These are phyloP conservation scores for Erythrobasidium yunnanense DNA, from an alignment of 768 basidiomycete genomes.

Conservation along the genomic window DNA sequence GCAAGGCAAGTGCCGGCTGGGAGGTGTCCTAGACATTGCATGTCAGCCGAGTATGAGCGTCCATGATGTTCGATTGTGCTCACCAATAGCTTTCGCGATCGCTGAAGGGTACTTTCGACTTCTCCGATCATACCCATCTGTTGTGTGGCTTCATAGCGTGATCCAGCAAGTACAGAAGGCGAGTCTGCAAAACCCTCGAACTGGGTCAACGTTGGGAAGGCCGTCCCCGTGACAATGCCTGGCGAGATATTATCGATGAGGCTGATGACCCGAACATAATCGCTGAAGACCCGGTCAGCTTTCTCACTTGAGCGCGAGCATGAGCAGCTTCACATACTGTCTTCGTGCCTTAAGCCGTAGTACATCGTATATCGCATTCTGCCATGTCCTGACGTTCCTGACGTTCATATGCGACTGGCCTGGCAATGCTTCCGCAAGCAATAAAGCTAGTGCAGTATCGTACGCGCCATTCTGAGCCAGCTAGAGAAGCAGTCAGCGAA, in stretches of 20 bases:
- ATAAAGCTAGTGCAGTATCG: neutral
- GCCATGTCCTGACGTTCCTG: neutral
- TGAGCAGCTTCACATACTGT: no score
- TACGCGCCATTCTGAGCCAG: constrained; percentile 6
- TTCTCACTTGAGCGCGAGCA: neutral
- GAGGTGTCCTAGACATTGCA: neutral
- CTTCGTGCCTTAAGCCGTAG: neutral
- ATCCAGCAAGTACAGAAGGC: neutral
- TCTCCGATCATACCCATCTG: constrained; percentile 8
- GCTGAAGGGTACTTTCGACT: neutral
- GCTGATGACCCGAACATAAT: neutral
- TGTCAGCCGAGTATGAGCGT: no score
- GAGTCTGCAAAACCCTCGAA: no score
- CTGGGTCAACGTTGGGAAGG: no score
- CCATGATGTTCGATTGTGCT: neutral
- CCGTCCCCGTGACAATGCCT: neutral
- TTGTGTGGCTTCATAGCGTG: neutral
- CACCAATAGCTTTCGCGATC: constrained; percentile 4
- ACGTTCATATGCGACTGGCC: neutral
- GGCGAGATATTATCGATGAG: neutral
- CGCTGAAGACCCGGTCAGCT: neutral
- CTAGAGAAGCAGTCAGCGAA: no score
- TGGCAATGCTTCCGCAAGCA: neutral
- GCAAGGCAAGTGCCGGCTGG: neutral
- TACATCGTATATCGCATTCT: neutral